Conservation (phyloP, 2,329 filamentous ascomycete species). For the Curvularia verruculosa region DNA sequence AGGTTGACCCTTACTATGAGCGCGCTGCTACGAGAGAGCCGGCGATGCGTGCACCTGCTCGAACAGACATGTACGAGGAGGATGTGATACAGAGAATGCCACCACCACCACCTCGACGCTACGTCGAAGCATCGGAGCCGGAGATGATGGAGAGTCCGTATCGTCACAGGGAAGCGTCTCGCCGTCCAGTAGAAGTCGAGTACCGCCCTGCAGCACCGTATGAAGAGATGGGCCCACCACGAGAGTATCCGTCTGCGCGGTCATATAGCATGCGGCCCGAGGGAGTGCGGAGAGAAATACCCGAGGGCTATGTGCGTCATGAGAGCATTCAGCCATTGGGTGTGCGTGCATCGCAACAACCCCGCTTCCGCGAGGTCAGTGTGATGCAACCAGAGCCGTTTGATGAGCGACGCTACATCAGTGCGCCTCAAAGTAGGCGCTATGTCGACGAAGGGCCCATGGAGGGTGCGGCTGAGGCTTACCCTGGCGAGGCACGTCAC, state of each 20-base stretch:
- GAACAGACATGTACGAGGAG: constrained; percentile 57
- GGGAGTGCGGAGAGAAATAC: constrained; percentile 42
- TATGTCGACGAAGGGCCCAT: constrained; percentile 51
- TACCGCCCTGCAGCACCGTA: constrained; percentile 42
- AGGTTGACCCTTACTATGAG: constrained; percentile 70
- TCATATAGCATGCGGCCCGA: constrained; percentile 51
- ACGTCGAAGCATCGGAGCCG: constrained; percentile 67
- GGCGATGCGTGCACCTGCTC: constrained; percentile 56
- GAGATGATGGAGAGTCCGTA: constrained; percentile 61
- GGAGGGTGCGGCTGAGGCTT: constrained; percentile 38
- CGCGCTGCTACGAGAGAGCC: constrained; percentile 61
- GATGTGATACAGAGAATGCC: constrained; percentile 48
- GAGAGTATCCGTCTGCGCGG: constrained; percentile 40
- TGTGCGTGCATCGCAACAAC: constrained; percentile 39
- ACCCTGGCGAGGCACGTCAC: constrained; percentile 38
- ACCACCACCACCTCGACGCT: constrained; percentile 56
- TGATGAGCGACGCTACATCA: constrained; percentile 43
- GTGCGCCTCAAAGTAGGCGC: constrained; percentile 40
- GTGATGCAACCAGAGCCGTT: constrained; percentile 47
- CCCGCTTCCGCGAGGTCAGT: constrained; percentile 50
- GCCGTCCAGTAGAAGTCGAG: constrained; percentile 53
- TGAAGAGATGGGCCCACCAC: constrained; percentile 47
- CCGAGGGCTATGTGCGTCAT: constrained; percentile 44
- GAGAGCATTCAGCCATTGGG: constrained; percentile 52
- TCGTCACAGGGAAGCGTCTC: constrained; percentile 64